A percentile compares a stretch with the other conserved stretches of the same genome.
Evolutionary conservation across 176 grass and related monocot genomes (phyloP).

Genomic region (Thinopyrum elongatum): DNA sequence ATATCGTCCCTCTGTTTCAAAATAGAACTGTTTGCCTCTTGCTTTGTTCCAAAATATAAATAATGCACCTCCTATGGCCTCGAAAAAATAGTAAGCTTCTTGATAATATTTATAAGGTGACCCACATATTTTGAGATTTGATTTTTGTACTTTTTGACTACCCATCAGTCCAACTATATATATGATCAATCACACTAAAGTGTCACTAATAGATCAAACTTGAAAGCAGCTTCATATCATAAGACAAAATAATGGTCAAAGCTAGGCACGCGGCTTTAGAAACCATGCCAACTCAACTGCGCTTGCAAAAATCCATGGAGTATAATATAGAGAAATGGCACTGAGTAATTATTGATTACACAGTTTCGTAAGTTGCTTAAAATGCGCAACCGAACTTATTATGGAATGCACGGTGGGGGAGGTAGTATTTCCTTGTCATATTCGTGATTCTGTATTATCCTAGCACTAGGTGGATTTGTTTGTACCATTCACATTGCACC

Average conservation of each 20-base stretch:
- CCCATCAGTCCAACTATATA: neutral
- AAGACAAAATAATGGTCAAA: neutral
- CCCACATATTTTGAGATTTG: neutral
- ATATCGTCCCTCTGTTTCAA: neutral
- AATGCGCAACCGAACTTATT: neutral
- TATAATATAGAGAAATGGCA: neutral
- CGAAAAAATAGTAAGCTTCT: too few species aligned
- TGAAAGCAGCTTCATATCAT: neutral
- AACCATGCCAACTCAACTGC: neutral
- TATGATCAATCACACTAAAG: neutral
- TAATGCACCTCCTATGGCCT: neutral
- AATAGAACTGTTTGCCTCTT: neutral
- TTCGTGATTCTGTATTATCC: neutral
- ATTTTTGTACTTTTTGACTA: neutral
- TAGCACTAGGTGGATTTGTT: conserved; percentile 4
- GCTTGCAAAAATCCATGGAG: neutral
- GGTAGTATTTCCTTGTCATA: neutral
- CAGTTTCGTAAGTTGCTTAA: neutral
- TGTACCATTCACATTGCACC: neutral
- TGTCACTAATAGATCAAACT: neutral
- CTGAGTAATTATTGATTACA: neutral
- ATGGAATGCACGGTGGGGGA: neutral
- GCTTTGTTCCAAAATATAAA: conserved; percentile 13
- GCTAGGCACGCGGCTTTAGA: neutral
- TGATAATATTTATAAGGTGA: neutral